These are phyloP conservation scores for Picochlorum sp. DNA, from an alignment of 139 green algal genomes.

Conservation along the genomic window DNA sequence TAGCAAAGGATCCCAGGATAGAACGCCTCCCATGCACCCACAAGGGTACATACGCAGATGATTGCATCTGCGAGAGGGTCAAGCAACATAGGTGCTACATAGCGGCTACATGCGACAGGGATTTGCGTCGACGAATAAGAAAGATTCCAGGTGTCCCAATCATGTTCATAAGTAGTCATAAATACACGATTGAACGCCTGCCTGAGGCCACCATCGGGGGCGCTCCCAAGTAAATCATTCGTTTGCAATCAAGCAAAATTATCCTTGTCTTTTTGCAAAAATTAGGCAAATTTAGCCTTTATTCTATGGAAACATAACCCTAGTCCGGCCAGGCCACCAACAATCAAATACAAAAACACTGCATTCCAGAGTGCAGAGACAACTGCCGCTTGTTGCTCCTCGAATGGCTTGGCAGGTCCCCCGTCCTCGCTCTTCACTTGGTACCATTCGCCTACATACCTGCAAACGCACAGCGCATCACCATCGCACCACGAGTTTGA, in stretches of 20 bases:
- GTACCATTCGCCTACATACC: conserved; percentile 30
- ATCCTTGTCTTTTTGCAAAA: too few species aligned
- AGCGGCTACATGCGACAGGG: conserved; percentile 95
- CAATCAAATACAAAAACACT: conserved; percentile 13
- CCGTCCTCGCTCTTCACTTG: conserved; percentile 11
- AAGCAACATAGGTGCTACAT: conserved; percentile 97
- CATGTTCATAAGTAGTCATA: conserved; percentile 73
- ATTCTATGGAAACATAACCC: conserved; percentile 12
- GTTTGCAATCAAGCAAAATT: conserved; percentile 13
- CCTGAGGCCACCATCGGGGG: conserved; percentile 95
- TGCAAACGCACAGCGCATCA: background rate
- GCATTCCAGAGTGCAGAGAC: conserved; percentile 11
- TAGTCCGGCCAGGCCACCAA: conserved; percentile 3
- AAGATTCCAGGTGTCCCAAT: conserved; percentile 54
- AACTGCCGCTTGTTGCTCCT: conserved; percentile 12
- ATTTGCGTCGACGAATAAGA: conserved; percentile 84
- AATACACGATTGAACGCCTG: conserved; percentile 92
- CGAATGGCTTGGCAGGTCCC: background rate
- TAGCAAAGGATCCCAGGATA: conserved; percentile 88
- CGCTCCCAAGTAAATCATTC: too few species aligned
- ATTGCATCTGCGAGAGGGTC: conserved; percentile 93
- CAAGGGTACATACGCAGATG: conserved; percentile 96
- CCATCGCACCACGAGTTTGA: background rate
- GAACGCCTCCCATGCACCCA: conserved; percentile 89
- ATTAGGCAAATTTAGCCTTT: too few species aligned